Evolutionary conservation across 2,329 filamentous ascomycete species (phyloP).

Genomic region (Mycosphaerella sp.): DNA sequence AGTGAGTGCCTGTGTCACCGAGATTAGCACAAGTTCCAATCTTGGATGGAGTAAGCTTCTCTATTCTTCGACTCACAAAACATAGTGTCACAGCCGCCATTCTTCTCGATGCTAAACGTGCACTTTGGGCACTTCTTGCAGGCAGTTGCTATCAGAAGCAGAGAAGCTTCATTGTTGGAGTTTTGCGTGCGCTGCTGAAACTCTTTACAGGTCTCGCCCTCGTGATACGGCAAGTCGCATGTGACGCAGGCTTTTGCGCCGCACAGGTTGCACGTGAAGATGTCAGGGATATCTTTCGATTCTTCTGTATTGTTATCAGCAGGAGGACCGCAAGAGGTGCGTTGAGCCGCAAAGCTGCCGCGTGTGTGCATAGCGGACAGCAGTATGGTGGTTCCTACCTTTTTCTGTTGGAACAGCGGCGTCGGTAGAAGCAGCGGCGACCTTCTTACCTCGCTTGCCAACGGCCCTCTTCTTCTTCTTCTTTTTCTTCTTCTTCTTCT

Average conservation of each 20-base stretch:
- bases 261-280: slow-evolving; percentile 29
- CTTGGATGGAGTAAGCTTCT: neutral
- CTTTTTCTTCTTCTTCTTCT: neutral
- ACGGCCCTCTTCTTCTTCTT: too few species aligned
- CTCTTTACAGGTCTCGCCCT: slow-evolving; percentile 30
- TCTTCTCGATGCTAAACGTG: slow-evolving; percentile 28
- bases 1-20: slow-evolving; percentile 18
- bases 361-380: too few species aligned
- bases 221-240: slow-evolving; percentile 31
- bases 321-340: neutral
- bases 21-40: neutral
- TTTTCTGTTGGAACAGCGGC: neutral
- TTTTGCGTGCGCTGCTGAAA: slow-evolving; percentile 29
- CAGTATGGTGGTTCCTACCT: neutral
- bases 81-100: slow-evolving; percentile 31
- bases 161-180: slow-evolving; percentile 27
- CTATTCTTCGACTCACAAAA: slow-evolving; percentile 8
- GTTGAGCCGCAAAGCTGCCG: neutral
- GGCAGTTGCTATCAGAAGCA: slow-evolving; percentile 14
- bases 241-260: slow-evolving; percentile 27
- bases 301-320: neutral
- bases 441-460: neutral
- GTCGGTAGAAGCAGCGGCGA: neutral
- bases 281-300: slow-evolving; percentile 17
- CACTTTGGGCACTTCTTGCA: slow-evolving; percentile 31